Evolutionary conservation across 2,329 filamentous ascomycete species (phyloP).

Genomic region (Tolypocladium ophioglossoides): DNA sequence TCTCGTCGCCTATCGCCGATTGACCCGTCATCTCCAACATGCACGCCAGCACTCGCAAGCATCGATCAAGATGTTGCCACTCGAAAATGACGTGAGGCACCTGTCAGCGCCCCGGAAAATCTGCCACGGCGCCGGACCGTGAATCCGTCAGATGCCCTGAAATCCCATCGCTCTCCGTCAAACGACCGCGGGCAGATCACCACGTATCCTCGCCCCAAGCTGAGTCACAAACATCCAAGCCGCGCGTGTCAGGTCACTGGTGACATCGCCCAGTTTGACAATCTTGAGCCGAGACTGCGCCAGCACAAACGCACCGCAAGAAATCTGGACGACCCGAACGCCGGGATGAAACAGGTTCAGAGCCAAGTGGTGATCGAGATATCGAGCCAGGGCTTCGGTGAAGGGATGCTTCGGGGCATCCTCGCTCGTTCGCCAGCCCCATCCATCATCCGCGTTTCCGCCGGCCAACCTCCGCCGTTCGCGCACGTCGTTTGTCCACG

Average conservation of each 20-base stretch:
- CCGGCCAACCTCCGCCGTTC: slow-evolving; percentile 37
- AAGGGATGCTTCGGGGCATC: slow-evolving; percentile 27
- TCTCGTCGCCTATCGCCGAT: too few relatives aligned
- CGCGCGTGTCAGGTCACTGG: slow-evolving; percentile 19
- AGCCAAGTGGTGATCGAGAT: slow-evolving; percentile 41
- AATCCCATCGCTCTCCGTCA: not conserved
- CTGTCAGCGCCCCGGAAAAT: too few relatives aligned
- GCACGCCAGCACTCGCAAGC: too few relatives aligned
- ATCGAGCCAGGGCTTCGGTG: slow-evolving; percentile 36
- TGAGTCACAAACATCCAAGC: slow-evolving; percentile 27
- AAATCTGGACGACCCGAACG: slow-evolving; percentile 41
- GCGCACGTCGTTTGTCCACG: slow-evolving; percentile 21
- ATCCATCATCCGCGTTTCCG: slow-evolving; percentile 38
- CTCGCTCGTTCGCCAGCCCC: slow-evolving; percentile 32
- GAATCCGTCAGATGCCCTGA: not conserved
- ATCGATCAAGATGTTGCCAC: too few relatives aligned
- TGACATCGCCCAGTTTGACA: slow-evolving; percentile 18
- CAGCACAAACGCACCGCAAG: slow-evolving; percentile 45
- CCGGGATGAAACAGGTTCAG: slow-evolving; percentile 44
- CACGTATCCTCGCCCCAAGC: slow-evolving; percentile 21
- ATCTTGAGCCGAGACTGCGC: slow-evolving; percentile 43
- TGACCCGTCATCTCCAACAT: too few relatives aligned
- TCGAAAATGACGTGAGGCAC: too few relatives aligned
- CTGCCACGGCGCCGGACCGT: too few relatives aligned
- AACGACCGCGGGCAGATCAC: slow-evolving; percentile 8